These are phyloP conservation scores for Yarrowia sp. DNA, from an alignment of 805 yeast species.

Conservation along the genomic window DNA sequence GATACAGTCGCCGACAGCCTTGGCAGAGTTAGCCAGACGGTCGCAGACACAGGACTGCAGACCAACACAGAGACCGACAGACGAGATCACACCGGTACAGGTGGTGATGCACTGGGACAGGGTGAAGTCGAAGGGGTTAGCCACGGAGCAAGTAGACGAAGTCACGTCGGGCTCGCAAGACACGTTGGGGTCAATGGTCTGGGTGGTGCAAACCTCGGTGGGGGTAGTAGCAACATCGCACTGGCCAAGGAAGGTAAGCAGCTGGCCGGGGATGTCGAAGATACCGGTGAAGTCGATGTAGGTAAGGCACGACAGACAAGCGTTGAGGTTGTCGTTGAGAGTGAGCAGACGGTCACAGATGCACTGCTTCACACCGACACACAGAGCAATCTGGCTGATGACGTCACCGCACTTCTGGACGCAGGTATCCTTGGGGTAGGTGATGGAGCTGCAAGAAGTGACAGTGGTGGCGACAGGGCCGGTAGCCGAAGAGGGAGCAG, in stretches of 20 bases:
- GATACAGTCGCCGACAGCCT: slow-evolving; percentile 2
- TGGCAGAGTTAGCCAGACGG: neutral
- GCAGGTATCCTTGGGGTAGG: neutral
- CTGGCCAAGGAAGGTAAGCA: neutral
- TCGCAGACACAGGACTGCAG: slow-evolving; percentile 8
- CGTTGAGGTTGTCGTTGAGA: slow-evolving; percentile 2
- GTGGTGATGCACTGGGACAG: slow-evolving; percentile 14
- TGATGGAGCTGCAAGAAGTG: slow-evolving; percentile 1
- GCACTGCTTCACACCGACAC: slow-evolving; percentile 2
- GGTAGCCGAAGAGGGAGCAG: neutral
- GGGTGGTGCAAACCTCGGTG: slow-evolving; percentile 6
- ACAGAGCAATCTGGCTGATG: neutral
- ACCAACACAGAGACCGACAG: slow-evolving; percentile 2
- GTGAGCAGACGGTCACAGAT: neutral
- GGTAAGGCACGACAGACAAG: neutral
- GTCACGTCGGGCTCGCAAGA: slow-evolving; percentile 3
- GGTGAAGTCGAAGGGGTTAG: neutral
- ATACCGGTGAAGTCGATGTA: slow-evolving; percentile 3
- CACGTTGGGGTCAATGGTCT: neutral
- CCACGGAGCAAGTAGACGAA: neutral
- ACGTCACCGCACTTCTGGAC: neutral
- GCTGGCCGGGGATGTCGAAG: slow-evolving; percentile 1
- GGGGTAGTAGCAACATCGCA: neutral
- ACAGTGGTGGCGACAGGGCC: neutral
- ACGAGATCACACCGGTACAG: neutral